phyloP scores from a whole-genome alignment of 2,329 filamentous ascomycete species.

The Colletotrichum sp. region DNA sequence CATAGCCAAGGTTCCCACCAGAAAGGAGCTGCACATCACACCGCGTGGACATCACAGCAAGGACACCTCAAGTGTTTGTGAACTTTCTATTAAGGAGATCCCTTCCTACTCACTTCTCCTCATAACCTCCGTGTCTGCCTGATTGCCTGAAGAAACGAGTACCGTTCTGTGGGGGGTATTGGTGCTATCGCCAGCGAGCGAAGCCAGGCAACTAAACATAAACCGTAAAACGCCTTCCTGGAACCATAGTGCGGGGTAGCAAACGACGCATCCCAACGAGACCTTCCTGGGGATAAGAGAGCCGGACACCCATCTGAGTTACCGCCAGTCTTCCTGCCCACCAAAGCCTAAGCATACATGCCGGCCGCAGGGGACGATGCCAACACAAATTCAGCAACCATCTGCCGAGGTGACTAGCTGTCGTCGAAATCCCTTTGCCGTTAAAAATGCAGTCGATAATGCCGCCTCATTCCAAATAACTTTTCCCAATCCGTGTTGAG shows the following conservation, averaged over 20 bases:
- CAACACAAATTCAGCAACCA: neutral
- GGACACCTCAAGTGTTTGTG: neutral
- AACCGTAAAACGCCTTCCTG: constrained; percentile 45
- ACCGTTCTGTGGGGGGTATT: constrained; percentile 44
- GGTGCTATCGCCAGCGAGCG: constrained; percentile 26
- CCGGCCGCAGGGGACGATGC: neutral
- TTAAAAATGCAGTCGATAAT: constrained; percentile 23
- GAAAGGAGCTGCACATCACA: neutral
- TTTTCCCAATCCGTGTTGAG: constrained; percentile 24
- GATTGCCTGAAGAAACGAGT: constrained; percentile 38
- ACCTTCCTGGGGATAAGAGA: constrained; percentile 15
- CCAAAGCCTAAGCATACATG: constrained; percentile 21
- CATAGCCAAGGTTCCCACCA: neutral
- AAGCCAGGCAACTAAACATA: constrained; percentile 41
- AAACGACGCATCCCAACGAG: constrained; percentile 21
- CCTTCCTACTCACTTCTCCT: constrained; percentile 9
- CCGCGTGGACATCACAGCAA: neutral
- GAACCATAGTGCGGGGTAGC: constrained; percentile 23
- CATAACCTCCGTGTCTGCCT: constrained; percentile 18
- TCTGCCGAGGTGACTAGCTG: constrained; percentile 10
- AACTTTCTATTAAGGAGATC: constrained; percentile 21
- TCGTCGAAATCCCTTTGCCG: constrained; percentile 14
- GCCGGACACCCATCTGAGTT: constrained; percentile 36
- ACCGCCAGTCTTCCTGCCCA: constrained; percentile 47
- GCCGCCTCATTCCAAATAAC: constrained; percentile 23